A percentile compares a stretch with the other conserved stretches of the same genome.
Conservation (phyloP, 176 grass and related monocot genomes). For the Eremochloa ophiuroides region DNA sequence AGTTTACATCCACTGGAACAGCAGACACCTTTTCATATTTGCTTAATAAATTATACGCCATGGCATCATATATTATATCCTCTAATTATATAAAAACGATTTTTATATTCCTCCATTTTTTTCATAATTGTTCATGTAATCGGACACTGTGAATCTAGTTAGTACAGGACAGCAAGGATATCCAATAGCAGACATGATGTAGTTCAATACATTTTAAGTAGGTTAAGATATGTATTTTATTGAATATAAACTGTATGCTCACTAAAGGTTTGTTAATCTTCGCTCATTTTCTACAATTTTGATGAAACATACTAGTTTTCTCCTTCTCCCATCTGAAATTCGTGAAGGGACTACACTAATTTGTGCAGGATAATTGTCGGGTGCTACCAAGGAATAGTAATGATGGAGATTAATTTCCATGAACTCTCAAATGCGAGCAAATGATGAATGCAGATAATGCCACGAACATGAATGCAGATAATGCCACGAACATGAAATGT, state of each 20-base stretch:
- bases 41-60: not conserved
- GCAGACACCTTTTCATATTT: not conserved
- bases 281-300: not conserved
- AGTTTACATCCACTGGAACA: too few relatives aligned
- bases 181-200: not conserved
- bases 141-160: not conserved
- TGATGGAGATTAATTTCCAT: slow-evolving; percentile 43
- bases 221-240: not conserved
- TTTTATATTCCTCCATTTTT: too few relatives aligned
- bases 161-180: not conserved
- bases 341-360: not conserved
- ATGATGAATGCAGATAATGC: not conserved
- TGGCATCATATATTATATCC: not conserved
- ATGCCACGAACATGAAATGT: too few relatives aligned
- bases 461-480: not conserved
- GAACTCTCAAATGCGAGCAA: slow-evolving; percentile 34
- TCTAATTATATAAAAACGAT: too few relatives aligned
- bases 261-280: not conserved
- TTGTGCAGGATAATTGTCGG: slow-evolving; percentile 48
- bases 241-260: not conserved
- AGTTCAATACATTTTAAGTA: not conserved
- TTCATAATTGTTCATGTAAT: not conserved
- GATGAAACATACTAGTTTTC: not conserved
- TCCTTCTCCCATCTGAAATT: not conserved
- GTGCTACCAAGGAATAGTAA: slow-evolving; percentile 57